These are phyloP conservation scores for Lipomyces anomalus DNA, from an alignment of 805 yeast genomes.

Conservation along the genomic window DNA sequence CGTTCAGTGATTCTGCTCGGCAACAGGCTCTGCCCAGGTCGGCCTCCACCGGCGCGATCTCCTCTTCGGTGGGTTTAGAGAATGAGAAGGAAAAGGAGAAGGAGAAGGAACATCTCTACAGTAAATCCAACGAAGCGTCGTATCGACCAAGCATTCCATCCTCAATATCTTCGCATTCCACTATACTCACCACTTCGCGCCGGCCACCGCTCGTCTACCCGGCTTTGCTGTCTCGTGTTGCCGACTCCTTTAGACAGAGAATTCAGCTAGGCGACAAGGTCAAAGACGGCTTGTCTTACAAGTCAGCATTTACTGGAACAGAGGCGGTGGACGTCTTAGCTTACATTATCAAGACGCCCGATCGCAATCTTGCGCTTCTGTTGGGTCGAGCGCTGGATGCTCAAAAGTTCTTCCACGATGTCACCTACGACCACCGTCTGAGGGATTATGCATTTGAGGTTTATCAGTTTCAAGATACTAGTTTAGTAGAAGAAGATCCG, in stretches of 20 bases:
- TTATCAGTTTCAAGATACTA: slow-evolving; percentile 56
- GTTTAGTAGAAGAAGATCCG: slow-evolving; percentile 14
- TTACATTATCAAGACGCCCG: slow-evolving; percentile 79
- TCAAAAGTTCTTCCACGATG: slow-evolving; percentile 91
- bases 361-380: slow-evolving; percentile 80
- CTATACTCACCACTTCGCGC: slow-evolving; percentile 45
- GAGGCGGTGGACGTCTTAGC: slow-evolving; percentile 92
- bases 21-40: no score
- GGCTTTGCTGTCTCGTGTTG: slow-evolving; percentile 80
- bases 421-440: slow-evolving; percentile 85
- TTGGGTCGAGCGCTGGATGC: slow-evolving; percentile 91
- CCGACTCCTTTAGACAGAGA: slow-evolving; percentile 64
- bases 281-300: slow-evolving; percentile 85
- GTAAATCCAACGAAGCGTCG: background rate
- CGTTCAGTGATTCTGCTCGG: no score
- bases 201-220: slow-evolving; percentile 76
- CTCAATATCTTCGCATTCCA: slow-evolving; percentile 21
- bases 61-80: no score
- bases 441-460: slow-evolving; percentile 85
- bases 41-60: no score
- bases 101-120: no score
- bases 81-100: no score
- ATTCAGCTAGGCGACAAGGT: slow-evolving; percentile 69
- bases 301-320: slow-evolving; percentile 88
- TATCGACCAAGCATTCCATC: slow-evolving; percentile 16